Base-by-base conservation (phyloP, 2,329 filamentous ascomycete genomes). In the Graphilbum sp. region DNA sequence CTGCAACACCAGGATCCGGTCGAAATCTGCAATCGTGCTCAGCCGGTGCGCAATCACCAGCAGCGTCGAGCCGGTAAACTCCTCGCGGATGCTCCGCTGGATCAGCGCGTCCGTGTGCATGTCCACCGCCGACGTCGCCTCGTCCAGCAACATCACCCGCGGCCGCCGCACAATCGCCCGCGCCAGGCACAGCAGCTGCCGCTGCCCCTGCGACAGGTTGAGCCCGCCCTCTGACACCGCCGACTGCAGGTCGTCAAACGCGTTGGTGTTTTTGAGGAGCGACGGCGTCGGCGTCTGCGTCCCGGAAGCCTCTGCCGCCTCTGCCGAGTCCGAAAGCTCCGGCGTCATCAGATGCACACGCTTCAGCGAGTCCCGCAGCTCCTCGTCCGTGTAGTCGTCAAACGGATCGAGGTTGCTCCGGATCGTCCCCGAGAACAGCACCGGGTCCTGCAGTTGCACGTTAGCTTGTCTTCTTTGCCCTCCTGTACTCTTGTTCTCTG, bases 321-420 rank as follows among this genome's bases (percentile, higher is more conserved):
- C 49, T 31, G 57, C 58, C 15, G 57, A 63, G n/a, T n/a, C n/a
- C 41, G 55, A 55, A 15, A 57, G 50, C 13, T 36, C 19, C 24
- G 44, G 36, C 34, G 43, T 45, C 27, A 55, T 45, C n/a, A 87
- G 67, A 49, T 84, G 77, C 6, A 85, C 81, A 7, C 79, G 71
- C 31, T 68, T 62, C 1, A 90, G 63, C 0, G 75, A 79, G 47
- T 84, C 78, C 29, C 67, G 66, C 4, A 90, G 69, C 48, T 81
- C 76, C 1, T 60, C 62, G 45, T 88, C 81, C 2, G 63, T 68
- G 50, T 83, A 72, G 42, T 80, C 64, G 39, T 78, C 64, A 48
- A 87, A 86, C 0, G 82, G 77, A 50, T 90, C 83, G 5, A 90
- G 65, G 49, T 88, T 88, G 32, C 67, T 74, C 32, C 82, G 68